A percentile compares a stretch with the other conserved stretches of the same genome.
Evolutionary conservation across 2,329 filamentous ascomycete genomes (phyloP).

Genomic region (Xylaria sp.): DNA sequence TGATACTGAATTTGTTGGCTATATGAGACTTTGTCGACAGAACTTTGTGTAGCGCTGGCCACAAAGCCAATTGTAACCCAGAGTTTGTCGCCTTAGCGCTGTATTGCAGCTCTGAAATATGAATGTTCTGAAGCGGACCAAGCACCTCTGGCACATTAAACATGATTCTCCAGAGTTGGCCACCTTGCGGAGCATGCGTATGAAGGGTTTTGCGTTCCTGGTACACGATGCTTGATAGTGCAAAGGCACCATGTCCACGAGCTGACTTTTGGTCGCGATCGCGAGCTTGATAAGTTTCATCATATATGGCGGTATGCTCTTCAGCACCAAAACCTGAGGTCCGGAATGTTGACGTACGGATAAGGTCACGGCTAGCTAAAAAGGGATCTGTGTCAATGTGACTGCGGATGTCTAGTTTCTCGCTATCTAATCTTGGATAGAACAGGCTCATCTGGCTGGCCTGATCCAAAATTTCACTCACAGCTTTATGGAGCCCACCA

Average conservation of each 20-base stretch:
- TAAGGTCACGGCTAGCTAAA: conserved; percentile 11
- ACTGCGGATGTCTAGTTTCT: not conserved
- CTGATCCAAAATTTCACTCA: conserved; percentile 1
- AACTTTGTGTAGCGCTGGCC: conserved; percentile 1
- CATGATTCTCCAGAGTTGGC: conserved; percentile 5
- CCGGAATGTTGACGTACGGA: conserved; percentile 16
- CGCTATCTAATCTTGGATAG: not conserved
- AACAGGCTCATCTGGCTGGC: conserved; percentile 8
- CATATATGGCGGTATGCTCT: conserved; percentile 9
- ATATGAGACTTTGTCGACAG: not conserved
- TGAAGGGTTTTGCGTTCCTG: conserved; percentile 4
- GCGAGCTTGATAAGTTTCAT: conserved; percentile 2
- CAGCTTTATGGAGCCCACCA: not conserved
- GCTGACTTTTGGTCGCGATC: conserved; percentile 9
- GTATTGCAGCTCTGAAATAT: conserved; percentile 3
- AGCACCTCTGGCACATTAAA: not conserved
- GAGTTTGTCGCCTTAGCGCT: conserved; percentile 2
- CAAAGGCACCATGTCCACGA: conserved; percentile 3
- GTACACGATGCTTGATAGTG: conserved; percentile 14
- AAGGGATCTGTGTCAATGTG: not conserved
- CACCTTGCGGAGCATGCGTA: not conserved
- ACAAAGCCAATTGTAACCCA: conserved; percentile 8
- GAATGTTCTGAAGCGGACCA: not conserved
- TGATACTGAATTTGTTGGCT: conserved; percentile 9
- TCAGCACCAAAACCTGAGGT: conserved; percentile 18